phyloP scores from a whole-genome alignment of 2,329 filamentous ascomycete species.

The Dendryphion nanum region DNA sequence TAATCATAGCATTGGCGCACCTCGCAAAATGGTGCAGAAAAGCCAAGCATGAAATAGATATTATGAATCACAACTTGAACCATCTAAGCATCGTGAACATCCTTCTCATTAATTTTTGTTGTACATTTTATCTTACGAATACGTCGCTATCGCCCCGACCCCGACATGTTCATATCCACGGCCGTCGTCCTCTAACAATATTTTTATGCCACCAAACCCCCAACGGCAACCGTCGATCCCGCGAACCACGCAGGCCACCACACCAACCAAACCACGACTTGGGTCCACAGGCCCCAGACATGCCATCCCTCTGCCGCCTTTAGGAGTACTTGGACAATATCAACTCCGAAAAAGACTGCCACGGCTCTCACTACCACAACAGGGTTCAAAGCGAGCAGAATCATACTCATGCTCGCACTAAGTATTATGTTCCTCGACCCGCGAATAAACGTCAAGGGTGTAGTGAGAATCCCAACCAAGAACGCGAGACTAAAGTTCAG shows the following conservation, averaged over 20 bases:
- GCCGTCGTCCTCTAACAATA: no score
- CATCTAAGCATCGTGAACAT: no score
- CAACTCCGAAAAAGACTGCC: slow-evolving; percentile 23
- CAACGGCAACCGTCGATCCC: slow-evolving; percentile 41
- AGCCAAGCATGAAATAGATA: slow-evolving; percentile 1
- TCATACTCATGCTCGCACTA: slow-evolving; percentile 10
- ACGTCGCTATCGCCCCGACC: no score
- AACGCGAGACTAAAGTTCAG: slow-evolving; percentile 93
- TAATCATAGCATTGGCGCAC: neutral
- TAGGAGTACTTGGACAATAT: slow-evolving; percentile 58
- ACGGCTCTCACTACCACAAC: slow-evolving; percentile 30
- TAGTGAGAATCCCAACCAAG: slow-evolving; percentile 74
- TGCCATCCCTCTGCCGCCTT: slow-evolving; percentile 85
- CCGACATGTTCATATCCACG: no score
- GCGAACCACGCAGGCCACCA: slow-evolving; percentile 94
- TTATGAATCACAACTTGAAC: no score
- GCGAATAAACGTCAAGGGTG: slow-evolving; percentile 74
- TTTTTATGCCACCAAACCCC: no score
- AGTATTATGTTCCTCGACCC: slow-evolving; percentile 6
- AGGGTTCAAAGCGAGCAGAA: slow-evolving; percentile 34
- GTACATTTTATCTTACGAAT: no score
- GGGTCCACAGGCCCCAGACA: slow-evolving; percentile 85
- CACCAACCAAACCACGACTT: slow-evolving; percentile 86
- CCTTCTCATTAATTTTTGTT: no score
- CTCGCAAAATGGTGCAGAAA: slow-evolving; percentile 1